These are phyloP conservation scores for Spergularia azorica DNA, from an alignment of 179 eudicot genomes.

Conservation along the genomic window DNA sequence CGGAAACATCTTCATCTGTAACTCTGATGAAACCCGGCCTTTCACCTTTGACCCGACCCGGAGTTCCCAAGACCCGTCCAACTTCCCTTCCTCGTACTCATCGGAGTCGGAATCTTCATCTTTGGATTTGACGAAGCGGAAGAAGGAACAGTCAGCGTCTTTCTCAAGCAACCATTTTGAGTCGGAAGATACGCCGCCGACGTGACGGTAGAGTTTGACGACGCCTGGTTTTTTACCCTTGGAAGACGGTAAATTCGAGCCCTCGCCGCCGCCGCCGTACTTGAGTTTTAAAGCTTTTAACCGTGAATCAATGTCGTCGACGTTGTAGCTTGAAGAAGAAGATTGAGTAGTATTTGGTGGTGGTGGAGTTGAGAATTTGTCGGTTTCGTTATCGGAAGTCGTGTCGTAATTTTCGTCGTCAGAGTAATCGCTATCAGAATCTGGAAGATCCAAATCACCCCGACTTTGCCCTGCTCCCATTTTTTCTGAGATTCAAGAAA, in stretches of 20 bases:
- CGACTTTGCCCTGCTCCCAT: conserved; percentile 90
- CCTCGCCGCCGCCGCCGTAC: not conserved
- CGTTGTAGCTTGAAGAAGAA: conserved; percentile 10
- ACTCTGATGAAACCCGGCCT: conserved; percentile 63
- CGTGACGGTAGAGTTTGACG: conserved; percentile 67
- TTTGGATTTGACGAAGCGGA: conserved; percentile 44
- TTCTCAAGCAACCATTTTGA: conserved; percentile 67
- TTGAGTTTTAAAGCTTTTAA: conserved; percentile 18
- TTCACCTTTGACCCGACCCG: conserved; percentile 58
- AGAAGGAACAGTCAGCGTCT: conserved; percentile 50
- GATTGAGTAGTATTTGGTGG: conserved; percentile 5
- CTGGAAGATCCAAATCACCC: conserved; percentile 71
- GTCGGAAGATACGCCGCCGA: conserved; percentile 73
- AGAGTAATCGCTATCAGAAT: conserved; percentile 62
- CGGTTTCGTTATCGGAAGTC: conserved; percentile 29
- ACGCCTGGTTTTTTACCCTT: conserved; percentile 40
- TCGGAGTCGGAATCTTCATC: conserved; percentile 34
- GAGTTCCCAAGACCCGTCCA: conserved; percentile 45
- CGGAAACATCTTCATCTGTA: conserved; percentile 80
- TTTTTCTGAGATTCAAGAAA: not conserved
- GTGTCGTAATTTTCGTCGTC: conserved; percentile 20
- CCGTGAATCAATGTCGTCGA: conserved; percentile 16
- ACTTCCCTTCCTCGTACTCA: conserved; percentile 31
- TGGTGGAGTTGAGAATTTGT: conserved; percentile 17
- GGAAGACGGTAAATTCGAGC: conserved; percentile 22